These are phyloP conservation scores for Amaranthus hypochondriacus DNA, from an alignment of 148 eudicot species.

Conservation along the genomic window DNA sequence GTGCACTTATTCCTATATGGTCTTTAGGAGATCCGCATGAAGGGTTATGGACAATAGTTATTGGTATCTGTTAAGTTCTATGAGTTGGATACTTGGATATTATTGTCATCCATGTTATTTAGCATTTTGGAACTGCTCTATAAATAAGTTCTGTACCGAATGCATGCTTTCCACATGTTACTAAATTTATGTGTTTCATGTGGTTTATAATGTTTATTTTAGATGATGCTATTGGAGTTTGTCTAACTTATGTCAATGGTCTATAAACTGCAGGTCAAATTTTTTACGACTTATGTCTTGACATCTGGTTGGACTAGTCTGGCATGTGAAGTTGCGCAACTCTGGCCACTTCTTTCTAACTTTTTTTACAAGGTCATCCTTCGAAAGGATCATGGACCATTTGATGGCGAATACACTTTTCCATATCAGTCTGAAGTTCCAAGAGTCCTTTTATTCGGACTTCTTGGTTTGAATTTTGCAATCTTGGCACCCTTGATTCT, in stretches of 20 bases:
- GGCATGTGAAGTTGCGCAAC: constrained; percentile 83
- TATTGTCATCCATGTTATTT: too few relatives aligned
- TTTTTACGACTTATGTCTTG: constrained; percentile 78
- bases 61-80: too few relatives aligned
- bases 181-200: background rate
- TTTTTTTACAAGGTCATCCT: constrained; percentile 40
- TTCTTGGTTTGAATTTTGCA: constrained; percentile 72
- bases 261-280: constrained; percentile 59
- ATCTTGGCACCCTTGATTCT: constrained; percentile 76
- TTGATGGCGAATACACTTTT: constrained; percentile 57
- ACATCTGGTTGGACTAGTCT: constrained; percentile 99
- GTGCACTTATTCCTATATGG: too few relatives aligned
- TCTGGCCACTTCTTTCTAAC: constrained; percentile 61
- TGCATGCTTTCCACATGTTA: background rate
- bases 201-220: background rate
- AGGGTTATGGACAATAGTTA: too few relatives aligned
- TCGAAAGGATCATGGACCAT: constrained; percentile 45
- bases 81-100: too few relatives aligned
- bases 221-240: background rate
- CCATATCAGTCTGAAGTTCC: constrained; percentile 96
- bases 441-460: constrained; percentile 72
- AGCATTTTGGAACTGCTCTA: background rate
- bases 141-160: constrained; percentile 1
- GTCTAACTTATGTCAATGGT: constrained; percentile 5
- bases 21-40: too few relatives aligned